Evolutionary conservation across 1,284 basidiomycete genomes (phyloP).

Genomic region (Gymnopus androsaceus): DNA sequence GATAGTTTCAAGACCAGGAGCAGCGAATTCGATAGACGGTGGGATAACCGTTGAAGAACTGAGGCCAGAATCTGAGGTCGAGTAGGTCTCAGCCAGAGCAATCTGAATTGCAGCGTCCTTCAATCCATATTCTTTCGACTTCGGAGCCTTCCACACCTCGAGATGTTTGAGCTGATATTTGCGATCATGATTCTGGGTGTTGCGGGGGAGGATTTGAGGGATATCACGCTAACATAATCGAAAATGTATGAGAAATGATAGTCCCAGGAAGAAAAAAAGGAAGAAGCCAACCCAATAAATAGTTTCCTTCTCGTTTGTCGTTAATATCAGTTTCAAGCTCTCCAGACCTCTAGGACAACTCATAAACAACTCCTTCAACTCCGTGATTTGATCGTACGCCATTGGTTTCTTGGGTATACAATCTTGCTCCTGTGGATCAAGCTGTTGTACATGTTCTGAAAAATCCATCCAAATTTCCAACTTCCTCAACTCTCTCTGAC

Average conservation of each 20-base stretch:
- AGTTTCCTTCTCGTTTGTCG: slow-evolving; percentile 12
- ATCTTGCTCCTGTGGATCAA: too few relatives aligned
- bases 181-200: too few relatives aligned
- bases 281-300: not conserved
- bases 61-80: not conserved
- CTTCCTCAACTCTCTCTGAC: not conserved
- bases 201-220: not conserved
- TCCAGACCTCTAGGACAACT: slow-evolving; percentile 4
- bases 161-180: not conserved
- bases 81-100: not conserved
- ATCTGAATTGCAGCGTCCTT: too few relatives aligned
- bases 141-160: not conserved
- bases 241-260: not conserved
- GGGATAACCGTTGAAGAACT: too few relatives aligned
- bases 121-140: not conserved
- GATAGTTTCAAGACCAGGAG: not conserved
- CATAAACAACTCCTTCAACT: not conserved
- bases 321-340: slow-evolving; percentile 6
- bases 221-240: not conserved
- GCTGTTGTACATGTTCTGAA: not conserved
- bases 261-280: not conserved
- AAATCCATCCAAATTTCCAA: slow-evolving; percentile 14
- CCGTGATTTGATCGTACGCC: not conserved
- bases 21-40: too few relatives aligned
- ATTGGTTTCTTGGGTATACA: not conserved